phyloP scores from a whole-genome alignment of 1,284 basidiomycete genomes.

The Apiotrichum montevideense region DNA sequence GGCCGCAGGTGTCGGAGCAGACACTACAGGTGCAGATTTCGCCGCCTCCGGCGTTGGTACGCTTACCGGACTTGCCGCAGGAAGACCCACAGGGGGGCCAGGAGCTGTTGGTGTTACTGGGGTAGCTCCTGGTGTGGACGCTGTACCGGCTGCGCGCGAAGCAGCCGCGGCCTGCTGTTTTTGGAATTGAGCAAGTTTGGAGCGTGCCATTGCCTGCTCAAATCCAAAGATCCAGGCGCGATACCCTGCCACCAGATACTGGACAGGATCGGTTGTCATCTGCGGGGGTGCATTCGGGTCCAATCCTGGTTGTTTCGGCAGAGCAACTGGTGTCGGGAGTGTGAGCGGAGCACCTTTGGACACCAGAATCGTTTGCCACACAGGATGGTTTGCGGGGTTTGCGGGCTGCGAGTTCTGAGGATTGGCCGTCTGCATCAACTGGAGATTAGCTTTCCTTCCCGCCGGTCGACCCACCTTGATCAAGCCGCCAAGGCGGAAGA shows the following conservation, averaged over 20 bases:
- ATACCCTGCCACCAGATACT: constrained; percentile 33
- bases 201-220: constrained; percentile 31
- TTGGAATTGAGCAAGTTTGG: constrained; percentile 14
- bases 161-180: constrained; percentile 8
- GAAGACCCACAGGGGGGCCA: neutral
- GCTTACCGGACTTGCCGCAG: neutral
- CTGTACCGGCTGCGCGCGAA: neutral
- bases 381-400: constrained; percentile 23
- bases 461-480: constrained; percentile 10
- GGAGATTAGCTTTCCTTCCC: neutral
- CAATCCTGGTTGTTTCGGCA: constrained; percentile 20
- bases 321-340: constrained; percentile 25
- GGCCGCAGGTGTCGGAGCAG: neutral
- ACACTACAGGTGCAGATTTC: neutral
- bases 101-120: constrained; percentile 2
- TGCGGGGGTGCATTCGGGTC: constrained; percentile 19
- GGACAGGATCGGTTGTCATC: constrained; percentile 28
- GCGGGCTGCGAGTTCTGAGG: neutral
- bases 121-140: neutral
- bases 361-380: constrained; percentile 24
- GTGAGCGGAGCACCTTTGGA: constrained; percentile 25
- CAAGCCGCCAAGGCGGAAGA: constrained; percentile 31
- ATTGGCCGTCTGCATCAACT: constrained; percentile 8
- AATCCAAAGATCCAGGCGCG: constrained; percentile 36
- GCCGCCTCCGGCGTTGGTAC: neutral